Conservation (phyloP, 1,139 yeast genomes). For the Kazachstania sp. region DNA sequence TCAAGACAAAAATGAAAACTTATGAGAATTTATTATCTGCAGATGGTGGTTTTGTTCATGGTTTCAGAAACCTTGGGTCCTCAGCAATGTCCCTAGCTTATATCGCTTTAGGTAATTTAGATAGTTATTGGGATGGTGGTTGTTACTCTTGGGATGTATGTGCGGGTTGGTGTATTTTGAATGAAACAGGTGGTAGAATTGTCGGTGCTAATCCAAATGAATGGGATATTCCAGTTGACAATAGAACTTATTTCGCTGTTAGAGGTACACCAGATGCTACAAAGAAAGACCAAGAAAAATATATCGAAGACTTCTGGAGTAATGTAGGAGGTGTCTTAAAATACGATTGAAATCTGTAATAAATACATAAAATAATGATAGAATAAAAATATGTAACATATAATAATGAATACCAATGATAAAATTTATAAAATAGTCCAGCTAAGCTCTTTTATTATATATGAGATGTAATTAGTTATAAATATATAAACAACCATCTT, state of each 20-base stretch:
- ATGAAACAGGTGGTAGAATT: conserved; percentile 49
- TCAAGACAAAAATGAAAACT: conserved; percentile 40
- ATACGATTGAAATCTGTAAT: conserved; percentile 21
- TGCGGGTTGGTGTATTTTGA: conserved; percentile 53
- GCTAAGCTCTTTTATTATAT: background rate
- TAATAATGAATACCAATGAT: background rate
- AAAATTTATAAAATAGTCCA: background rate
- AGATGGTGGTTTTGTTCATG: conserved; percentile 47
- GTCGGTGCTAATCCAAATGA: conserved; percentile 45
- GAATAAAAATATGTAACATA: conserved; percentile 4
- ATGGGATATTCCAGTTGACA: conserved; percentile 42
- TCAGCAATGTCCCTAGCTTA: conserved; percentile 52
- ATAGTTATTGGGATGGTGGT: conserved; percentile 58
- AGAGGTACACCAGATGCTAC: conserved; percentile 37
- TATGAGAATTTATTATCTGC: conserved; percentile 39
- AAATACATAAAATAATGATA: background rate
- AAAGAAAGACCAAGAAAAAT: conserved; percentile 35
- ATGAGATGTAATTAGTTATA: conserved; percentile 15
- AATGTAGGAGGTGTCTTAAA: conserved; percentile 39
- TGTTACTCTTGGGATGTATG: conserved; percentile 59
- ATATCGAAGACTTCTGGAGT: conserved; percentile 42
- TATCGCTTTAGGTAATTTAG: conserved; percentile 48
- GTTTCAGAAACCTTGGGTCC: conserved; percentile 49
- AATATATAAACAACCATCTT: conserved; percentile 58
- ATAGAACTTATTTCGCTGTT: conserved; percentile 45